A percentile compares a stretch with the other conserved stretches of the same genome.
These are phyloP conservation scores for Irineochytrium annulatum DNA, from an alignment of 192 early-diverging fungal genomes.

Conservation along the genomic window DNA sequence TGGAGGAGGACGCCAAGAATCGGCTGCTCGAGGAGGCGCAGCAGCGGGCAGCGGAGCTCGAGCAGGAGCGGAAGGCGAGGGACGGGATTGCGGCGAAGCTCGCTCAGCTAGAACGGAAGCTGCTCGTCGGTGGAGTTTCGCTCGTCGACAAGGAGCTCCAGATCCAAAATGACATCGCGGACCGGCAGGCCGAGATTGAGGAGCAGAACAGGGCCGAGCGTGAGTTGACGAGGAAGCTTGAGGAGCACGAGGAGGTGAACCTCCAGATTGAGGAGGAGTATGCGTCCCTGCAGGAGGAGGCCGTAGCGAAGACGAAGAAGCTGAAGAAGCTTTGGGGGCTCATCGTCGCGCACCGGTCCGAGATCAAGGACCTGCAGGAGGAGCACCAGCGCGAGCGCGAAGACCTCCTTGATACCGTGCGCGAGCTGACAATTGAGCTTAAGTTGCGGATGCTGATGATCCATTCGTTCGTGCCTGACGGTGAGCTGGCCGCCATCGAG, in stretches of 20 bases:
- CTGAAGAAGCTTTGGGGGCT: constrained; percentile 55
- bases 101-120: constrained; percentile 53
- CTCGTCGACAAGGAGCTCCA: constrained; percentile 41
- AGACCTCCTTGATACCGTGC: constrained; percentile 55
- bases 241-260: constrained; percentile 51
- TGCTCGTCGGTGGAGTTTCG: constrained; percentile 59
- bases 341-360: constrained; percentile 40
- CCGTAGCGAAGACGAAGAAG: constrained; percentile 55
- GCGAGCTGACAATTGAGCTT: constrained; percentile 54
- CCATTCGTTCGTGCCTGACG: constrained; percentile 49
- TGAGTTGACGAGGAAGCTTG: constrained; percentile 48
- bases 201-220: constrained; percentile 46
- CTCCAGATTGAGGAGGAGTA: constrained; percentile 64
- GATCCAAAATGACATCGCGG: constrained; percentile 38
- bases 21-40: constrained; percentile 45
- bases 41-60: constrained; percentile 46
- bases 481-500: constrained; percentile 46
- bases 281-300: constrained; percentile 57
- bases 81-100: constrained; percentile 47
- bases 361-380: constrained; percentile 57
- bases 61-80: constrained; percentile 45
- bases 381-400: constrained; percentile 61
- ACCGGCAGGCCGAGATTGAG: constrained; percentile 47
- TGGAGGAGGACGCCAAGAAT: constrained; percentile 54
- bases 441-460: constrained; percentile 50